Evolutionary conservation across 345 rosid genomes (phyloP).

Genomic region (Luvunga scandens): DNA sequence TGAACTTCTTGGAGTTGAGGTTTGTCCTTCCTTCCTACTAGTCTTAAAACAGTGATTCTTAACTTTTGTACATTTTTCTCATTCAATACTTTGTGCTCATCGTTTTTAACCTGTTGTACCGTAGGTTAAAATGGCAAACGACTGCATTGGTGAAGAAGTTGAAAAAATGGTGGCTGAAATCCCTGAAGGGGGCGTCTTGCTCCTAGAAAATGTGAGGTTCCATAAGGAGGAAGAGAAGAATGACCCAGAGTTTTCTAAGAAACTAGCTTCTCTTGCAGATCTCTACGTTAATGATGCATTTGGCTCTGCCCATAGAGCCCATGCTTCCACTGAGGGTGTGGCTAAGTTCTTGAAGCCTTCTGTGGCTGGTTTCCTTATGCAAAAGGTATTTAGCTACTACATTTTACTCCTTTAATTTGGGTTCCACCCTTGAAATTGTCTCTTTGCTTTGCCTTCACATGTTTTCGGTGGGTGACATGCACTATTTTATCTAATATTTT

Average conservation of each 20-base stretch:
- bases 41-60: neutral
- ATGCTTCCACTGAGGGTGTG: slow-evolving; percentile 93
- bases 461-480: neutral
- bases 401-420: neutral
- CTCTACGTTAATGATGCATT: slow-evolving; percentile 90
- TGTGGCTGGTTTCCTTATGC: slow-evolving; percentile 96
- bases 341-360: slow-evolving; percentile 83
- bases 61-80: neutral
- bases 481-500: neutral
- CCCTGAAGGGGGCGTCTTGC: slow-evolving; percentile 74
- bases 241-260: slow-evolving; percentile 89
- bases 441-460: neutral
- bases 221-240: slow-evolving; percentile 96
- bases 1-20: slow-evolving; percentile 83
- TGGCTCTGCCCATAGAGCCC: slow-evolving; percentile 92
- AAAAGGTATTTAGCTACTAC: slow-evolving; percentile 48
- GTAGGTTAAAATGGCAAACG: slow-evolving; percentile 84
- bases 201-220: slow-evolving; percentile 91
- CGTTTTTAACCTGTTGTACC: neutral
- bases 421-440: neutral
- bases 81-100: neutral
- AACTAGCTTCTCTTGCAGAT: slow-evolving; percentile 88
- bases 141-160: slow-evolving; percentile 80
- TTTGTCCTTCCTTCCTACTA: slow-evolving; percentile 17
- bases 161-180: slow-evolving; percentile 63